Percentiles rank a stretch among this genome's conserved stretches.
phyloP scores from a whole-genome alignment of 768 basidiomycete genomes.

The Macrolepiota dolichaula region DNA sequence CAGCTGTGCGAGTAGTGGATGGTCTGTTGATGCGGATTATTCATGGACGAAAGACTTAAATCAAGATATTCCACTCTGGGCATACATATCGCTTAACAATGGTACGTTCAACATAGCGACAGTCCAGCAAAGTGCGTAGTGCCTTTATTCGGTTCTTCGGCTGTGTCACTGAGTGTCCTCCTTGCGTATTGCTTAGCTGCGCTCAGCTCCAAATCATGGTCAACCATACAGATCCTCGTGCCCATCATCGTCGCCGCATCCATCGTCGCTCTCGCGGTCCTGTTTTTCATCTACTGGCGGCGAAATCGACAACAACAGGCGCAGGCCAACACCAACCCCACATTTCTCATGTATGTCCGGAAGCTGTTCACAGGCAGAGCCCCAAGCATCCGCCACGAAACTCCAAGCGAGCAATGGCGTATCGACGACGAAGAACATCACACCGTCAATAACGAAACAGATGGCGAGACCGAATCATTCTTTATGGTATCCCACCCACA shows the following conservation, averaged over 20 bases:
- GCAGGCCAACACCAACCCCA: neutral
- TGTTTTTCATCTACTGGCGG: constrained; percentile 12
- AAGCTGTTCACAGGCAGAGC: constrained; percentile 4
- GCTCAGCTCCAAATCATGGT: constrained; percentile 15
- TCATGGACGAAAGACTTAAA: neutral
- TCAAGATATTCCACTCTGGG: constrained; percentile 2
- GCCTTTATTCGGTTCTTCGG: neutral
- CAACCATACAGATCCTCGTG: constrained; percentile 17
- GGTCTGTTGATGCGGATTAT: neutral
- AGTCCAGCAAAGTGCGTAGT: neutral
- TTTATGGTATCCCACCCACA: constrained; percentile 1
- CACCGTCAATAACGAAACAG: neutral
- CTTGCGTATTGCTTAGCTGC: constrained; percentile 5
- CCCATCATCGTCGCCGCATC: constrained; percentile 16
- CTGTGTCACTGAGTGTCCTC: neutral
- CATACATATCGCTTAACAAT: neutral
- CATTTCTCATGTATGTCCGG: neutral
- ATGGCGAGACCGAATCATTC: constrained; percentile 11
- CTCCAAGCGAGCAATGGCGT: constrained; percentile 8
- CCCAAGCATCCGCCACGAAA: constrained; percentile 10
- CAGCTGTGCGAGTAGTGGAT: neutral
- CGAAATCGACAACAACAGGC: neutral
- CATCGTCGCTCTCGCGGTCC: constrained; percentile 12
- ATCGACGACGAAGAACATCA: constrained; percentile 15
- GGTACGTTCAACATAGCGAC: neutral